A percentile compares a stretch with the other conserved stretches of the same genome.
phyloP scores from a whole-genome alignment of 2,329 filamentous ascomycete genomes.

The Ophiostoma tasmaniense region DNA sequence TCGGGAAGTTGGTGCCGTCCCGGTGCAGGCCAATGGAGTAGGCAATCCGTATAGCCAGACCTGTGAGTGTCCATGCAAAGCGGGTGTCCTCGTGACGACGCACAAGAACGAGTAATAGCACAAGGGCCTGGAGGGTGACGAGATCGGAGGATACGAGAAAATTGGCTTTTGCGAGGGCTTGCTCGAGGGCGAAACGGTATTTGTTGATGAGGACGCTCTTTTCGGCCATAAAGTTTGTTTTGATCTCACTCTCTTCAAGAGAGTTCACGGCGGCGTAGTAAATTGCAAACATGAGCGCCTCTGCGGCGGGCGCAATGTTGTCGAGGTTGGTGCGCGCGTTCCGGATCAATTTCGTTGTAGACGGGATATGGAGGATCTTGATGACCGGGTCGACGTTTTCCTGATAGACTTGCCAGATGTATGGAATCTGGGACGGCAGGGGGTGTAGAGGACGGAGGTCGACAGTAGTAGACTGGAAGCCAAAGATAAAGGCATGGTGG shows the following conservation, averaged over 20 bases:
- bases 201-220: conserved; percentile 38
- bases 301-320: conserved; percentile 46
- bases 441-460: conserved; percentile 44
- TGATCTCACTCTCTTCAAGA: conserved; percentile 52
- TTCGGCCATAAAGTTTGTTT: conserved; percentile 40
- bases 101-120: conserved; percentile 48
- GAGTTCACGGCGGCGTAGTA: conserved; percentile 52
- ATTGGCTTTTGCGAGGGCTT: conserved; percentile 52
- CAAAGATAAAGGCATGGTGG: conserved; percentile 65
- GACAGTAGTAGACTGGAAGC: conserved; percentile 62
- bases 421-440: conserved; percentile 46
- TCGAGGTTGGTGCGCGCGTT: conserved; percentile 48
- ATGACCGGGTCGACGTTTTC: conserved; percentile 43
- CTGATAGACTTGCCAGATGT: conserved; percentile 41
- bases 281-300: conserved; percentile 56
- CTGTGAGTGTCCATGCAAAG: conserved; percentile 56
- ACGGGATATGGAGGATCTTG: conserved; percentile 39
- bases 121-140: conserved; percentile 52
- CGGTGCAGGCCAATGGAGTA: conserved; percentile 48
- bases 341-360: conserved; percentile 32
- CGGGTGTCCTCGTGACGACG: conserved; percentile 43
- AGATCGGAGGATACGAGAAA: conserved; percentile 54
- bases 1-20: conserved; percentile 45
- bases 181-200: conserved; percentile 48
- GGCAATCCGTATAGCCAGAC: conserved; percentile 49